A percentile compares a stretch with the other conserved stretches of the same genome.
phyloP scores from a whole-genome alignment of 257 asterid genomes.

The Scutellaria galericulata region DNA sequence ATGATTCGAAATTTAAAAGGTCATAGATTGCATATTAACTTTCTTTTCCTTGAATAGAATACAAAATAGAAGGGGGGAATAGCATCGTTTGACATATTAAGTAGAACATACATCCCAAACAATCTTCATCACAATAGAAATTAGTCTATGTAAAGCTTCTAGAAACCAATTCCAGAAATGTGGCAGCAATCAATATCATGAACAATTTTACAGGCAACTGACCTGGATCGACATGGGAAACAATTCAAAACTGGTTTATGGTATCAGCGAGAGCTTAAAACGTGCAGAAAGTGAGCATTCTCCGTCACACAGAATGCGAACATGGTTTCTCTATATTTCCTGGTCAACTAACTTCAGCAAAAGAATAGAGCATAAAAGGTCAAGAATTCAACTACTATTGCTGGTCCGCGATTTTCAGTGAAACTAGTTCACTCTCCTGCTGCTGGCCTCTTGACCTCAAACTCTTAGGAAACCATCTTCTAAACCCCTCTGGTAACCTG shows the following conservation, averaged over 20 bases:
- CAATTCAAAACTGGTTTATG: slow-evolving; percentile 26
- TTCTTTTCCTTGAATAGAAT: too few species aligned
- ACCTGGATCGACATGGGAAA: slow-evolving; percentile 14
- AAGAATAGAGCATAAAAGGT: slow-evolving; percentile 33
- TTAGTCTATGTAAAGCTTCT: not conserved
- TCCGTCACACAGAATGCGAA: not conserved
- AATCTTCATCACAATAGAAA: slow-evolving; percentile 18
- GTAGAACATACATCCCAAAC: not conserved
- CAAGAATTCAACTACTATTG: slow-evolving; percentile 36
- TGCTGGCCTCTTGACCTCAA: slow-evolving; percentile 73
- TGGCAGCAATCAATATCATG: not conserved
- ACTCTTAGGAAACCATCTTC: slow-evolving; percentile 80
- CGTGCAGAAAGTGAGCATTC: not conserved
- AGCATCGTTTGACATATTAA: too few species aligned
- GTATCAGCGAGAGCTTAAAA: slow-evolving; percentile 30
- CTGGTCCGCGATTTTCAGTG: slow-evolving; percentile 57
- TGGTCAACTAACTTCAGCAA: slow-evolving; percentile 35
- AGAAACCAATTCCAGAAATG: slow-evolving; percentile 25
- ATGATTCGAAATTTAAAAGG: too few species aligned
- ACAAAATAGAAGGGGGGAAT: not conserved
- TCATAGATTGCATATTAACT: too few species aligned
- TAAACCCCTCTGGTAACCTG: slow-evolving; percentile 87
- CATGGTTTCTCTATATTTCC: slow-evolving; percentile 29
- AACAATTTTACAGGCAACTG: slow-evolving; percentile 23
- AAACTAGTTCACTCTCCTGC: slow-evolving; percentile 78